phyloP scores from a whole-genome alignment of 2,329 filamentous ascomycete species.

The Aspergillus glaucus region DNA sequence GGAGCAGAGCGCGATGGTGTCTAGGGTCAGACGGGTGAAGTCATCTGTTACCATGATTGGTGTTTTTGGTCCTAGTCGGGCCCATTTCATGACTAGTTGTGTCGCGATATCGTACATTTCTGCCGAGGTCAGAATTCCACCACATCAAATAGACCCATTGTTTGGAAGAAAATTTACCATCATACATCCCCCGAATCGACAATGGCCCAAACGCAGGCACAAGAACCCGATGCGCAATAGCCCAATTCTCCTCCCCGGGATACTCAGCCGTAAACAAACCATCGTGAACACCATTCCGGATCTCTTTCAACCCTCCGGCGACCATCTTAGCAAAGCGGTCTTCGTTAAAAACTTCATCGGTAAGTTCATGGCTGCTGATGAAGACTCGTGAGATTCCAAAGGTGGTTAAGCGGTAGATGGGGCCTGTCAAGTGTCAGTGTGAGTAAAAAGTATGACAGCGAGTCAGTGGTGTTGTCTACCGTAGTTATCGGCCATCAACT shows the following conservation, averaged over 20 bases:
- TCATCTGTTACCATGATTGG: slow-evolving; percentile 59
- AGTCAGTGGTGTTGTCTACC: slow-evolving; percentile 37
- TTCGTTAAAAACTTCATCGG: slow-evolving; percentile 61
- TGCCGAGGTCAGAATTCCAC: slow-evolving; percentile 3
- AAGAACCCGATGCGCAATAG: slow-evolving; percentile 50
- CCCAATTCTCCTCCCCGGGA: slow-evolving; percentile 53
- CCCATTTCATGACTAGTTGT: slow-evolving; percentile 39
- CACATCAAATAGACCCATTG: neutral
- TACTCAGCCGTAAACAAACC: slow-evolving; percentile 58
- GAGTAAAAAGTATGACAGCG: too few relatives aligned
- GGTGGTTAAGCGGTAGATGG: slow-evolving; percentile 53
- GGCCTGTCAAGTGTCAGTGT: slow-evolving; percentile 34
- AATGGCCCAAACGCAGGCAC: slow-evolving; percentile 45
- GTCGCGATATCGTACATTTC: slow-evolving; percentile 37
- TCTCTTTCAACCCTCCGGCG: slow-evolving; percentile 44
- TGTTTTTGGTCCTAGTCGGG: slow-evolving; percentile 46
- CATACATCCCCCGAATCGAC: slow-evolving; percentile 39
- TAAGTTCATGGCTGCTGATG: slow-evolving; percentile 47
- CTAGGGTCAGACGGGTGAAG: slow-evolving; percentile 66
- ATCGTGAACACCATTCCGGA: slow-evolving; percentile 57
- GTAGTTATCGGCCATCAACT: slow-evolving; percentile 57
- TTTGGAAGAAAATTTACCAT: slow-evolving; percentile 16
- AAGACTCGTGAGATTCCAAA: slow-evolving; percentile 44
- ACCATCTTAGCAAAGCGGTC: slow-evolving; percentile 59
- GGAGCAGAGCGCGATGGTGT: slow-evolving; percentile 65